Evolutionary conservation across 1,139 yeast species (phyloP).

Genomic region (Scheffersomyces parashehatae): DNA sequence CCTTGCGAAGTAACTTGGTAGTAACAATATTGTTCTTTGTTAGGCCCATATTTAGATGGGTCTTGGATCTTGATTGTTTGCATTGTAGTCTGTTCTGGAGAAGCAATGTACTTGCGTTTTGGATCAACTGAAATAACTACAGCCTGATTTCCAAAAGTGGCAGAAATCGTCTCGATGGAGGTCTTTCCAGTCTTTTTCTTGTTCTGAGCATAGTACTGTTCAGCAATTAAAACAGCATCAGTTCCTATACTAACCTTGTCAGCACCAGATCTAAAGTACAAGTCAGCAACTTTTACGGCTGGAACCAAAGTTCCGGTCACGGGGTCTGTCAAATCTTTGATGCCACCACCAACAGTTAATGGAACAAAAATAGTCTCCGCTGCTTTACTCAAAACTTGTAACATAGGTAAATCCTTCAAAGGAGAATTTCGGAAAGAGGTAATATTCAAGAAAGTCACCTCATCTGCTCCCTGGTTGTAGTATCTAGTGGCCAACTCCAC

Average conservation of each 20-base stretch:
- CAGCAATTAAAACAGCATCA: constrained; percentile 95
- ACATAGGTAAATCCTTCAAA: constrained; percentile 88
- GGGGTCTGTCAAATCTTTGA: constrained; percentile 84
- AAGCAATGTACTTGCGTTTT: constrained; percentile 70
- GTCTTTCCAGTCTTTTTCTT: constrained; percentile 64
- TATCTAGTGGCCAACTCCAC: constrained; percentile 89
- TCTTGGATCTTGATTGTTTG: constrained; percentile 46
- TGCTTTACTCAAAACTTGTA: constrained; percentile 77
- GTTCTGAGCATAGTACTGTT: constrained; percentile 64
- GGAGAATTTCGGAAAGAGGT: constrained; percentile 96
- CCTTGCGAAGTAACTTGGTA: constrained; percentile 96
- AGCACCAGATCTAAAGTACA: constrained; percentile 94
- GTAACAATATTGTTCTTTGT: constrained; percentile 86
- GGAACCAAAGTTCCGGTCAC: constrained; percentile 68
- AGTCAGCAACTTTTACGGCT: constrained; percentile 85
- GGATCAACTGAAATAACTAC: constrained; percentile 98
- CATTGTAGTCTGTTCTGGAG: constrained; percentile 63
- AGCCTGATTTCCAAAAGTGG: constrained; percentile 92
- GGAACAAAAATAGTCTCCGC: constrained; percentile 95
- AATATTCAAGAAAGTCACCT: constrained; percentile 88
- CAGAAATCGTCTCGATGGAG: constrained; percentile 89
- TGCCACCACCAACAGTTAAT: constrained; percentile 96
- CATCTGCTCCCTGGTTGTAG: constrained; percentile 94
- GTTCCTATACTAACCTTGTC: constrained; percentile 96
- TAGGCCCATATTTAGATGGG: constrained; percentile 66